These are phyloP conservation scores for Besnoitia besnoiti DNA, from an alignment of 169 alveolate species.

Conservation along the genomic window DNA sequence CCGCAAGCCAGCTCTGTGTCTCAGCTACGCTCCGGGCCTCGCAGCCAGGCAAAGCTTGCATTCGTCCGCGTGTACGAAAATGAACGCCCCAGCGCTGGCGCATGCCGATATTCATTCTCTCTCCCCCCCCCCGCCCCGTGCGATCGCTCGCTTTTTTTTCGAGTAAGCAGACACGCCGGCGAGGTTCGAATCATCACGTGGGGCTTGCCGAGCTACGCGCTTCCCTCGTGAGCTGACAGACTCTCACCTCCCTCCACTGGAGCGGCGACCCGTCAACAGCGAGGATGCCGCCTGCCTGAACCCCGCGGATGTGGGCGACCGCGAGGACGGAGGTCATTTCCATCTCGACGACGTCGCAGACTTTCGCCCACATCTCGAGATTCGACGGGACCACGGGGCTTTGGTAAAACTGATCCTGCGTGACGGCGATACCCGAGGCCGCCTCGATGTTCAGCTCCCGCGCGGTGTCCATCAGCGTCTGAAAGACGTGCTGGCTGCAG, in stretches of 20 bases:
- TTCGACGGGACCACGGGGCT: background rate
- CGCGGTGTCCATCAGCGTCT: background rate
- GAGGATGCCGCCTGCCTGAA: slow-evolving; percentile 44
- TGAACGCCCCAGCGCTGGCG: too few relatives aligned
- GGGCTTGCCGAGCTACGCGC: too few relatives aligned
- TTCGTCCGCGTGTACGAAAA: too few relatives aligned
- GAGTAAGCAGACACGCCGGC: too few relatives aligned
- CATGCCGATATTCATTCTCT: too few relatives aligned
- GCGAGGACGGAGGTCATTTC: slow-evolving; percentile 54
- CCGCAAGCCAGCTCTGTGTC: too few relatives aligned
- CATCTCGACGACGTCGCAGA: slow-evolving; percentile 56
- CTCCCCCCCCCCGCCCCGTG: too few relatives aligned
- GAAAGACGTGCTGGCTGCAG: slow-evolving; percentile 30
- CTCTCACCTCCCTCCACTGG: slow-evolving; percentile 51
- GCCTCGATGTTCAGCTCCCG: background rate
- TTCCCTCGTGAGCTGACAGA: too few relatives aligned
- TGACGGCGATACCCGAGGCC: slow-evolving; percentile 14
- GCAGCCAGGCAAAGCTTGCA: too few relatives aligned
- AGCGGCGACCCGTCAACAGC: slow-evolving; percentile 67
- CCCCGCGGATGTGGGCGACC: slow-evolving; percentile 18
- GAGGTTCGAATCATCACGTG: too few relatives aligned
- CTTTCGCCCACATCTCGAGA: background rate
- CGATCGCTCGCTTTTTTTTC: too few relatives aligned
- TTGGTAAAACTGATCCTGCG: slow-evolving; percentile 53
- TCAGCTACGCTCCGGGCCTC: too few relatives aligned